A percentile compares a stretch with the other conserved stretches of the same genome.
Evolutionary conservation across 805 yeast genomes (phyloP).

Genomic region (Candida ovalis): DNA sequence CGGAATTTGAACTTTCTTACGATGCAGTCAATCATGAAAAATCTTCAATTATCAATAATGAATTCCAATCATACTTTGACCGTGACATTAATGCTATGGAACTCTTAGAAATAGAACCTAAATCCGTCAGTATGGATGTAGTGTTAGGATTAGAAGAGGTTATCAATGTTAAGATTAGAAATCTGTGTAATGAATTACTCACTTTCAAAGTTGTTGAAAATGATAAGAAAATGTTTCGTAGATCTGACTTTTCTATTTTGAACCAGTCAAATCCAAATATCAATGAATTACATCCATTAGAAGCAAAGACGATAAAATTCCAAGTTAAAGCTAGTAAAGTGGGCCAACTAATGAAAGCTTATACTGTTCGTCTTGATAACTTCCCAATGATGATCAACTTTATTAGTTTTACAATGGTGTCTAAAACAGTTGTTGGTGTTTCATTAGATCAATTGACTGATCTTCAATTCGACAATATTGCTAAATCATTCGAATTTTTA

Average conservation of each 20-base stretch:
- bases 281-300: background rate
- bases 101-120: conserved; percentile 42
- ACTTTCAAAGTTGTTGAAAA: conserved; percentile 36
- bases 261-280: conserved; percentile 6
- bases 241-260: conserved; percentile 14
- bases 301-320: conserved; percentile 10
- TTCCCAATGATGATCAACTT: conserved; percentile 13
- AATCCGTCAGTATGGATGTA: conserved; percentile 37
- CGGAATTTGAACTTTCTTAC: conserved; percentile 32
- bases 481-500: conserved; percentile 19
- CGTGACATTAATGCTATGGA: conserved; percentile 23
- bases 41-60: conserved; percentile 33
- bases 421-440: conserved; percentile 33
- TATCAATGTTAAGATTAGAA: conserved; percentile 28
- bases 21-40: conserved; percentile 35
- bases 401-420: conserved; percentile 18
- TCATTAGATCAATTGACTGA: conserved; percentile 30
- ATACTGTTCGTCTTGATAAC: conserved; percentile 9
- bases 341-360: conserved; percentile 16
- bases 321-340: conserved; percentile 5
- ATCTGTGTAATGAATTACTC: conserved; percentile 34
- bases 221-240: conserved; percentile 22
- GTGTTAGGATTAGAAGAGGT: conserved; percentile 34
- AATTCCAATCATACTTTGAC: conserved; percentile 32
- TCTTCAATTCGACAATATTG: conserved; percentile 22